A percentile compares a stretch with the other conserved stretches of the same genome.
Evolutionary conservation across 768 basidiomycete genomes (phyloP).

Genomic region (Pleurotus platypus): DNA sequence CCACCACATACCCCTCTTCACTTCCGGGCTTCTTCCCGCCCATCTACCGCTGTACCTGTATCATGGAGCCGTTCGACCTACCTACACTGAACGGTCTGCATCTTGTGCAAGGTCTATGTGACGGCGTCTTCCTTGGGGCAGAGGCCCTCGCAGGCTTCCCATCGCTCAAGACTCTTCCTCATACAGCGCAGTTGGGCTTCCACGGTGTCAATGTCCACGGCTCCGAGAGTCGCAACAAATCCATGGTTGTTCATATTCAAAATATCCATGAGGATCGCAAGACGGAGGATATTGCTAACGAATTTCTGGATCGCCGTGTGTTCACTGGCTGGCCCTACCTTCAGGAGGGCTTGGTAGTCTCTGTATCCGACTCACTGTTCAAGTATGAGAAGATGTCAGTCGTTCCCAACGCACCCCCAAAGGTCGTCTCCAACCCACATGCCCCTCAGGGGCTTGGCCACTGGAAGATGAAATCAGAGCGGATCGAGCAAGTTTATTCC

Average conservation of each 20-base stretch:
- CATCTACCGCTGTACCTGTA: slow-evolving; percentile 74
- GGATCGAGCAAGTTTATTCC: slow-evolving; percentile 81
- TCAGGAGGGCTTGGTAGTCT: slow-evolving; percentile 84
- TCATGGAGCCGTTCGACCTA: slow-evolving; percentile 80
- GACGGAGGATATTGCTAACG: slow-evolving; percentile 67
- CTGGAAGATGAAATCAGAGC: slow-evolving; percentile 82
- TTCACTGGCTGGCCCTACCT: slow-evolving; percentile 95
- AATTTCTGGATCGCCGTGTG: slow-evolving; percentile 71
- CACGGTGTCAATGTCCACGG: slow-evolving; percentile 95
- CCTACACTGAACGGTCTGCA: slow-evolving; percentile 86
- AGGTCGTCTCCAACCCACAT: slow-evolving; percentile 73
- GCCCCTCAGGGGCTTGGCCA: slow-evolving; percentile 57
- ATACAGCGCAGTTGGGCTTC: slow-evolving; percentile 69
- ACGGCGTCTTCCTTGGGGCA: slow-evolving; percentile 84
- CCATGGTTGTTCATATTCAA: slow-evolving; percentile 85
- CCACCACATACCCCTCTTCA: slow-evolving; percentile 82
- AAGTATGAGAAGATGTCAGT: slow-evolving; percentile 73
- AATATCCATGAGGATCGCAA: slow-evolving; percentile 69
- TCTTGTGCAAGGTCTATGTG: slow-evolving; percentile 80
- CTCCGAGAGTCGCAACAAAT: slow-evolving; percentile 85
- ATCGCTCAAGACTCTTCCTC: slow-evolving; percentile 84
- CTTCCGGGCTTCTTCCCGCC: slow-evolving; percentile 94
- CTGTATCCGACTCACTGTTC: slow-evolving; percentile 83
- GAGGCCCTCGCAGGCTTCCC: slow-evolving; percentile 95
- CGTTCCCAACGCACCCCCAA: slow-evolving; percentile 44